A percentile compares a stretch with the other conserved stretches of the same genome.
Conservation (phyloP, 306 rosid genomes). For the Luffa acutangula region DNA sequence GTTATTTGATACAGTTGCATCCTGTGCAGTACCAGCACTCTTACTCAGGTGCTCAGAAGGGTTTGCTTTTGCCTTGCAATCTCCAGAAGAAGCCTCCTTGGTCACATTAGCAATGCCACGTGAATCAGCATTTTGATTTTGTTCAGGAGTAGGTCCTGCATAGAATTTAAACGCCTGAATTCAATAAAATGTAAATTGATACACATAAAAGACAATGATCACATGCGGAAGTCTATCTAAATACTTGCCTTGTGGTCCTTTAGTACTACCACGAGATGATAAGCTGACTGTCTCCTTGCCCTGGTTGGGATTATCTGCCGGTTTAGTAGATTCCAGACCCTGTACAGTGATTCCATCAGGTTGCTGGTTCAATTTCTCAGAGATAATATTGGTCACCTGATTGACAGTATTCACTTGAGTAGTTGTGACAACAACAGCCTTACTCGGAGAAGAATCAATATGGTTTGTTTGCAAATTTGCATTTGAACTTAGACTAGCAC, state of each 20-base stretch:
- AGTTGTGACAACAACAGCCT: constrained; percentile 10
- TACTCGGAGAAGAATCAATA: constrained; percentile 24
- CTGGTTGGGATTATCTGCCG: constrained; percentile 19
- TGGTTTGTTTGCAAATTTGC: constrained; percentile 23
- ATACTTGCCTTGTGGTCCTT: constrained; percentile 31
- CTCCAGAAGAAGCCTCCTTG: constrained; percentile 25
- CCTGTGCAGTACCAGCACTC: constrained; percentile 18
- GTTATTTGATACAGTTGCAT: constrained; percentile 18
- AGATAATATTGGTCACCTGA: constrained; percentile 13
- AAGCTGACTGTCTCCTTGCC: constrained; percentile 29
- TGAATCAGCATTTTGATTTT: constrained; percentile 26
- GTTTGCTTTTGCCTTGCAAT: constrained; percentile 16
- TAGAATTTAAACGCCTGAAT: constrained; percentile 16
- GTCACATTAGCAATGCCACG: constrained; percentile 21
- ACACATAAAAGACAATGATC: not conserved
- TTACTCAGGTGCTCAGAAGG: constrained; percentile 20
- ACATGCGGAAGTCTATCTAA: not conserved
- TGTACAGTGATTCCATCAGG: constrained; percentile 21
- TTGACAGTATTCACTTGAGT: constrained; percentile 26
- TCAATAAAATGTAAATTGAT: not conserved
- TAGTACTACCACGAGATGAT: constrained; percentile 28
- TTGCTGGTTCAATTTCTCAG: constrained; percentile 28
- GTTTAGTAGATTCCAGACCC: constrained; percentile 26
- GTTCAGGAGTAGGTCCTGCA: constrained; percentile 44
- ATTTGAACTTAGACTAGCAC: constrained; percentile 31